These are phyloP conservation scores for Stemphylium vesicarium DNA, from an alignment of 2,329 filamentous ascomycete species.

Conservation along the genomic window DNA sequence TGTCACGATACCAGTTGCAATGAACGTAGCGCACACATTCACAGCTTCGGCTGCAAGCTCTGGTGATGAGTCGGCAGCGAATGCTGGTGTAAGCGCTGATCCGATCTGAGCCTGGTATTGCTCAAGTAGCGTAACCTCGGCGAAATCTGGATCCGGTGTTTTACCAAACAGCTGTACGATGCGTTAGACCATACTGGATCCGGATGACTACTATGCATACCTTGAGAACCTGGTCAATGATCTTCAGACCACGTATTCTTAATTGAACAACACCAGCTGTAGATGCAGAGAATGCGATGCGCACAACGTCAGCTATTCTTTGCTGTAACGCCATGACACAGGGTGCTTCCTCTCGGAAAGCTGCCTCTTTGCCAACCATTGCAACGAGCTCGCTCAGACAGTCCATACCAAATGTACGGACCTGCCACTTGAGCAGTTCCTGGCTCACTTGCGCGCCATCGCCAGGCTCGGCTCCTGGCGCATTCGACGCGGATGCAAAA, in stretches of 20 bases:
- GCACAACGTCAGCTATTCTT: slow-evolving; percentile 87
- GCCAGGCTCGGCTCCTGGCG: slow-evolving; percentile 53
- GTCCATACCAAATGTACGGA: slow-evolving; percentile 90
- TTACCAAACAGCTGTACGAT: slow-evolving; percentile 79
- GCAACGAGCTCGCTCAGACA: slow-evolving; percentile 83
- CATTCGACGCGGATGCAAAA: slow-evolving; percentile 78
- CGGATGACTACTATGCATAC: slow-evolving; percentile 33
- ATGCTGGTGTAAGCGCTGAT: slow-evolving; percentile 93
- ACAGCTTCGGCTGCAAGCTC: slow-evolving; percentile 95
- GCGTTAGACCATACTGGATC: background rate
- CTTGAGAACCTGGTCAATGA: slow-evolving; percentile 90
- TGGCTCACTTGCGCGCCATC: slow-evolving; percentile 62
- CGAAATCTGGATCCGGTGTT: slow-evolving; percentile 93
- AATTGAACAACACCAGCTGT: slow-evolving; percentile 91
- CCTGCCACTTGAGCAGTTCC: slow-evolving; percentile 93
- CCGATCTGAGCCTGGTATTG: slow-evolving; percentile 99
- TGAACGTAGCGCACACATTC: slow-evolving; percentile 97
- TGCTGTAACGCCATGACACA: slow-evolving; percentile 81
- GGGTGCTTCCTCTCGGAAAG: slow-evolving; percentile 77
- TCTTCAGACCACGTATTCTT: slow-evolving; percentile 87
- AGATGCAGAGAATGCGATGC: slow-evolving; percentile 96
- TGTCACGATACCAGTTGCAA: slow-evolving; percentile 94
- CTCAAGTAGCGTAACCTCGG: slow-evolving; percentile 94
- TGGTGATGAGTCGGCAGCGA: slow-evolving; percentile 92
- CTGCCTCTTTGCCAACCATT: slow-evolving; percentile 78